Conservation (phyloP, 2,329 filamentous ascomycete genomes). For the Cercospora sesami region DNA sequence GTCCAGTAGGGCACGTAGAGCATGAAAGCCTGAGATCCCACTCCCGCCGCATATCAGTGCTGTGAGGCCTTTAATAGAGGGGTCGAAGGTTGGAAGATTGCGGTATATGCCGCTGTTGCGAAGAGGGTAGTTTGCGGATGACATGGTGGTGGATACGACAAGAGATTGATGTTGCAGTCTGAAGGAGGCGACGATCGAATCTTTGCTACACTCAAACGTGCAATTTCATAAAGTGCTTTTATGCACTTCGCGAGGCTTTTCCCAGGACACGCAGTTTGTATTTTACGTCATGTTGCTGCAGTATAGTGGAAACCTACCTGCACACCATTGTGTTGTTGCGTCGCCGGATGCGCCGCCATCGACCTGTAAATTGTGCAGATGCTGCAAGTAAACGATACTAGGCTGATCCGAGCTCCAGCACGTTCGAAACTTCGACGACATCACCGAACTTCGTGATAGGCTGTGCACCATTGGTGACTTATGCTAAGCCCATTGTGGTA, state of each 20-base stretch:
- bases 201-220: background rate
- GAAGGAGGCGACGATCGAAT: no score
- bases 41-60: conserved; percentile 54
- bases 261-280: no score
- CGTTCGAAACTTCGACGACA: no score
- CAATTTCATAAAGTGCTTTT: background rate
- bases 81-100: conserved; percentile 48
- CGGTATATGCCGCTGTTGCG: conserved; percentile 46
- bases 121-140: conserved; percentile 13
- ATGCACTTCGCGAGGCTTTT: background rate
- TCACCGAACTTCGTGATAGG: no score
- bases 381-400: no score
- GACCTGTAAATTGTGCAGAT: no score
- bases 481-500: no score
- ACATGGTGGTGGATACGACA: background rate
- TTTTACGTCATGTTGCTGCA: background rate
- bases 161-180: no score
- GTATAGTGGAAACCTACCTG: background rate
- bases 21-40: conserved; percentile 52
- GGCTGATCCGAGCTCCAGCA: no score
- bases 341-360: no score
- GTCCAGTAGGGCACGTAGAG: conserved; percentile 49
- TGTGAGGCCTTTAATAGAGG: conserved; percentile 44
- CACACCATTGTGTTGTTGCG: background rate
- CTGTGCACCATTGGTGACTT: no score